phyloP scores from a whole-genome alignment of 345 rosid species.

The Kandelia obovata region DNA sequence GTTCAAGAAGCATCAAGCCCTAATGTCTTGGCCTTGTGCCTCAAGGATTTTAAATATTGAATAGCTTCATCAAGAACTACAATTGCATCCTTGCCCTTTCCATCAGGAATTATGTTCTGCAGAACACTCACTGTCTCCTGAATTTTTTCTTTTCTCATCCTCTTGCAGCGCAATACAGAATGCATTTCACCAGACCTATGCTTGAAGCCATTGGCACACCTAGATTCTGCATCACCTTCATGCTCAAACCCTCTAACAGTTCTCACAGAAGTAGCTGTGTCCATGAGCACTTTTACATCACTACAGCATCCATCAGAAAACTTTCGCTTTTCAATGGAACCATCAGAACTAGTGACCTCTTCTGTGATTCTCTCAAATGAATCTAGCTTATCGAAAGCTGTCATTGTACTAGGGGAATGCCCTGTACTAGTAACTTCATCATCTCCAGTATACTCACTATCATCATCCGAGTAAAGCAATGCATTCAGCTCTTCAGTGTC shows the following conservation, averaged over 20 bases:
- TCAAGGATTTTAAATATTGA: conserved; percentile 56
- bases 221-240: conserved; percentile 54
- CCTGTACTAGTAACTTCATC: conserved; percentile 90
- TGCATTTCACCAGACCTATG: conserved; percentile 21
- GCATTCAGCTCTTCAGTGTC: conserved; percentile 95
- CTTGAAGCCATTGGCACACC: conserved; percentile 32
- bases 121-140: conserved; percentile 49
- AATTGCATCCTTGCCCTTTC: conserved; percentile 54
- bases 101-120: conserved; percentile 57
- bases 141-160: conserved; percentile 44
- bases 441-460: conserved; percentile 41
- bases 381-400: conserved; percentile 31
- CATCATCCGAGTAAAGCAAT: conserved; percentile 77
- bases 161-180: conserved; percentile 27
- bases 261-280: conserved; percentile 33
- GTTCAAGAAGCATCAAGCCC: conserved; percentile 34
- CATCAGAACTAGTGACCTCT: conserved; percentile 35
- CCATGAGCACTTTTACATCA: conserved; percentile 37
- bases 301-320: conserved; percentile 16
- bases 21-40: conserved; percentile 50
- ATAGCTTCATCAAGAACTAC: conserved; percentile 65
- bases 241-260: conserved; percentile 25
- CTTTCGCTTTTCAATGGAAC: conserved; percentile 40
- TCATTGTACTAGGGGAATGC: conserved; percentile 72
- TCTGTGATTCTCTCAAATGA: conserved; percentile 30